A percentile compares a stretch with the other conserved stretches of the same genome.
Conservation (phyloP, 805 yeast genomes). For the Ogataea polymorpha region DNA sequence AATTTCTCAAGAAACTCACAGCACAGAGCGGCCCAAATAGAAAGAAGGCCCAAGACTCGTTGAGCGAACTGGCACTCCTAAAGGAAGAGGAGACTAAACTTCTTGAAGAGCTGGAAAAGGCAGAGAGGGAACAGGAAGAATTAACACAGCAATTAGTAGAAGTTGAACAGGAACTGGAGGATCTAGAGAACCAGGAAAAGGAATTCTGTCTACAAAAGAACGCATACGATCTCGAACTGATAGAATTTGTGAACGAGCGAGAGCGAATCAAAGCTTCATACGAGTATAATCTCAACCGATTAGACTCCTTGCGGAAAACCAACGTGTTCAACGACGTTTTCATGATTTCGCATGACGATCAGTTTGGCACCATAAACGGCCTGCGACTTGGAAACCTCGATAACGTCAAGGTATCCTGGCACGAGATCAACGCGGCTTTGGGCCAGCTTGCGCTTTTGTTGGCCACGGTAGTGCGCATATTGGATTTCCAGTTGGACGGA, state of each 20-base stretch:
- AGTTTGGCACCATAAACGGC: conserved; percentile 85
- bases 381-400: conserved; percentile 71
- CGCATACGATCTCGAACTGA: conserved; percentile 49
- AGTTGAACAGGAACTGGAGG: conserved; percentile 38
- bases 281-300: conserved; percentile 56
- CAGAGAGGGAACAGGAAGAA: conserved; percentile 42
- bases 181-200: conserved; percentile 43
- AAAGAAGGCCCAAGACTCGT: conserved; percentile 43
- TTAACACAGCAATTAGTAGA: conserved; percentile 47
- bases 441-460: conserved; percentile 78
- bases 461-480: conserved; percentile 56
- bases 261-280: conserved; percentile 63
- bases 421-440: conserved; percentile 86
- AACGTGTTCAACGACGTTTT: conserved; percentile 85
- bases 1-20: conserved; percentile 67
- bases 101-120: conserved; percentile 37
- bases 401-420: conserved; percentile 70
- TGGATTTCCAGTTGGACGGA: conserved; percentile 52
- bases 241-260: conserved; percentile 49
- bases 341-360: conserved; percentile 78
- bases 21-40: conserved; percentile 46
- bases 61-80: conserved; percentile 44
- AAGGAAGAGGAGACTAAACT: conserved; percentile 37
- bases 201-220: conserved; percentile 51
- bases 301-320: conserved; percentile 68